Conservation (phyloP, 805 yeast genomes). For the Candida sphagnicola region DNA sequence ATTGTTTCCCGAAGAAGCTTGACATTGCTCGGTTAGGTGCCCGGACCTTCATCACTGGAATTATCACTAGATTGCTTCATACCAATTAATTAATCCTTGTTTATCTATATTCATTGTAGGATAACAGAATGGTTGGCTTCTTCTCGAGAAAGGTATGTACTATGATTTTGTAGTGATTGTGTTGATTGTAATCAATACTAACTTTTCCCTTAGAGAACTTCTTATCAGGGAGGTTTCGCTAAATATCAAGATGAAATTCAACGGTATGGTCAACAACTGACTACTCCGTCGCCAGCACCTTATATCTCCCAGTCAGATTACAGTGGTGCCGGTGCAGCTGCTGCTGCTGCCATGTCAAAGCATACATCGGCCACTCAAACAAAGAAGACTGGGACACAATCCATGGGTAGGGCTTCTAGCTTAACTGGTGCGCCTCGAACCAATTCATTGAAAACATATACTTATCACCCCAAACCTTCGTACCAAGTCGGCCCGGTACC, state of each 20-base stretch:
- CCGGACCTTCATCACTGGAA: too few species aligned
- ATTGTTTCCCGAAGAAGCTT: too few species aligned
- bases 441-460: slow-evolving; percentile 32
- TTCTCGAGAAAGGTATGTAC: slow-evolving; percentile 1
- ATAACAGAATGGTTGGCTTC: background rate
- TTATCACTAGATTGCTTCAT: too few species aligned
- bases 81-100: too few species aligned
- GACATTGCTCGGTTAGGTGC: too few species aligned
- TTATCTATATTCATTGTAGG: too few species aligned
- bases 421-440: slow-evolving; percentile 14
- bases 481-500: slow-evolving; percentile 19
- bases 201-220: slow-evolving; percentile 1
- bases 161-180: background rate
- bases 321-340: slow-evolving; percentile 4
- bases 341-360: slow-evolving; percentile 4
- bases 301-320: background rate
- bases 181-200: background rate
- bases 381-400: background rate
- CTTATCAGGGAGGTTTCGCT: slow-evolving; percentile 4
- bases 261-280: slow-evolving; percentile 1
- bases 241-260: slow-evolving; percentile 2
- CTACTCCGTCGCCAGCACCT: background rate
- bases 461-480: slow-evolving; percentile 37
- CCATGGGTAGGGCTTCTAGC: background rate
- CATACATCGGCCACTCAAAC: background rate